Base-by-base conservation (phyloP, 495 filamentous ascomycete species). In the Aeminium ludgeri region DNA sequence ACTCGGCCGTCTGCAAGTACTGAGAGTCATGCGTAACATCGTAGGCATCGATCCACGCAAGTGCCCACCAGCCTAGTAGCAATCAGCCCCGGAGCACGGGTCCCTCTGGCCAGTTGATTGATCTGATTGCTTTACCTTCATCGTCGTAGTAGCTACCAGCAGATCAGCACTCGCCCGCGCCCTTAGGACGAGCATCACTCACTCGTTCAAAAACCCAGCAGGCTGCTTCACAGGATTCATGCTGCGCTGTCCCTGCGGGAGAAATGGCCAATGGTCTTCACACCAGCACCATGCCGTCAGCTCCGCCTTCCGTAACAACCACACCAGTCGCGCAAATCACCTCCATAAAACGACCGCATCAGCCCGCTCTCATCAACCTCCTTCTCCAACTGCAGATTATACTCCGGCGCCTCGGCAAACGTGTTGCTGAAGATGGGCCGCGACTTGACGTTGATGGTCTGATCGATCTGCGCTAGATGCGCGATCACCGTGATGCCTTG, bases 1-100 rank as follows among this genome's bases (percentile, higher is more conserved):
- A 69, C 32, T 68, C 69, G 10, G 68, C 66, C 1, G 72, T 62
- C 23, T 49, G 32, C n/a, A 61, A 53, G 36, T 61, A 59, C 13
- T 51, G 36, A 5, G 10, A 1, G 34, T 61, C 45, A 15, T 39
- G 36, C 4, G 58, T 61, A 3, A 61, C 43, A 41, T 59, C 58
- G 38, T 53, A 59, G 12, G 40, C 49, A 6, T 46, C 48, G 32
- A 58, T 52, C 57, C 57, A 61, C 18, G 44, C 56, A 10, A 59
- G 41, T 6, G 55, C 36, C 46, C 46, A 49, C 46, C 46, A 49
- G 1, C 36, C 36, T 38, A 19, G 6, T 11, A 8, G 8, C 2
- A n/a, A 13, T 38, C 36, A 38, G 36, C 7, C n/a, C n/a, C n/a
- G n/a, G n/a, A n/a, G n/a, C n/a, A n/a, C n/a, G n/a, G n/a, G n/a